Percentiles rank a stretch among this genome's conserved stretches.
phyloP scores from a whole-genome alignment of 2,329 filamentous ascomycete species.

The Stagonosporopsis chrysanthemi region DNA sequence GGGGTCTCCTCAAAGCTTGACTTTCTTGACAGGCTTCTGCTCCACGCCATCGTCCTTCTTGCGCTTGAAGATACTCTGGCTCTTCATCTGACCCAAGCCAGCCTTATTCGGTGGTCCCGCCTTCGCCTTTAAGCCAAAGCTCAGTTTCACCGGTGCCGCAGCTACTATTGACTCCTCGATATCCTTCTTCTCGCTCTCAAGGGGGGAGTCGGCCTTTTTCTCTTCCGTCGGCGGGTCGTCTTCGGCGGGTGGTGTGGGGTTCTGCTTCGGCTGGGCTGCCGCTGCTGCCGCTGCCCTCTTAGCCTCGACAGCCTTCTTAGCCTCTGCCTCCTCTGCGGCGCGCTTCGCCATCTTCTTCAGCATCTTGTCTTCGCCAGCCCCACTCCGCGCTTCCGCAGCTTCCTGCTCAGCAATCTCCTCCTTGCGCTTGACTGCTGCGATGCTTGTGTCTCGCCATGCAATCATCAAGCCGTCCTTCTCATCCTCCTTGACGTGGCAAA shows the following conservation, averaged over 20 bases:
- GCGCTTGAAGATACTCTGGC: slow-evolving; percentile 48
- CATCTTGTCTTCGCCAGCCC: slow-evolving; percentile 84
- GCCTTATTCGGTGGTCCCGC: slow-evolving; percentile 35
- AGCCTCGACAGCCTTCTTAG: slow-evolving; percentile 45
- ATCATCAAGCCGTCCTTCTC: slow-evolving; percentile 86
- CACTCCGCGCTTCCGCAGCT: slow-evolving; percentile 86
- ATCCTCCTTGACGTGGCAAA: slow-evolving; percentile 85
- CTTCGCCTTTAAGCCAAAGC: slow-evolving; percentile 45
- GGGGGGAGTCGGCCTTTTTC: slow-evolving; percentile 58
- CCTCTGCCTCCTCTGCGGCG: slow-evolving; percentile 66
- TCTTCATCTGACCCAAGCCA: slow-evolving; percentile 45
- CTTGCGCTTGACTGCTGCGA: slow-evolving; percentile 79
- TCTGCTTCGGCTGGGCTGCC: slow-evolving; percentile 45
- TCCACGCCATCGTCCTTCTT: slow-evolving; percentile 37
- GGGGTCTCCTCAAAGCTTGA: slow-evolving; percentile 36
- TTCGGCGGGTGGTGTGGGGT: slow-evolving; percentile 40
- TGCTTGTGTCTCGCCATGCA: slow-evolving; percentile 89
- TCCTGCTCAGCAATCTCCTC: slow-evolving; percentile 86
- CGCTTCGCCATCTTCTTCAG: slow-evolving; percentile 84
- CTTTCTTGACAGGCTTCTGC: slow-evolving; percentile 44
- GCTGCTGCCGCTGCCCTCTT: slow-evolving; percentile 56
- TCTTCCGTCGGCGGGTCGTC: slow-evolving; percentile 38
- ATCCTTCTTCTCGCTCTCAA: slow-evolving; percentile 76
- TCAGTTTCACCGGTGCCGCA: slow-evolving; percentile 42
- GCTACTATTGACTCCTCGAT: slow-evolving; percentile 48